phyloP scores from a whole-genome alignment of 2,329 filamentous ascomycete genomes.

The Aureobasidium sp. region DNA sequence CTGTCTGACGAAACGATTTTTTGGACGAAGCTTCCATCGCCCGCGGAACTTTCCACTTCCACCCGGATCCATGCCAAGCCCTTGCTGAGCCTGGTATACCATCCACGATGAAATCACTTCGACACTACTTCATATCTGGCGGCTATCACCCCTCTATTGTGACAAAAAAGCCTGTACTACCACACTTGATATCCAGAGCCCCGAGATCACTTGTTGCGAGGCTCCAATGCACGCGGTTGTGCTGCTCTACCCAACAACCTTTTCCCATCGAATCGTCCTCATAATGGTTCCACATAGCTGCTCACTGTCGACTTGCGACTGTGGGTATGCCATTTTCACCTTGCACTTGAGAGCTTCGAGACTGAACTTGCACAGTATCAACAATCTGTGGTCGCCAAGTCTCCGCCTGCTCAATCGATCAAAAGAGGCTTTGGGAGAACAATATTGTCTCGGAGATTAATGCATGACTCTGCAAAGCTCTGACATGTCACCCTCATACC shows the following conservation, averaged over 20 bases:
- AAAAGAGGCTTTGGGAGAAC: not conserved
- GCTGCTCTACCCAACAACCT: too few relatives aligned
- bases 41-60: slow-evolving; percentile 13
- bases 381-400: not conserved
- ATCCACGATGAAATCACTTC: not conserved
- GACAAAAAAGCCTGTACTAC: too few relatives aligned
- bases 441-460: not conserved
- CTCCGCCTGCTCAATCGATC: not conserved
- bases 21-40: not conserved
- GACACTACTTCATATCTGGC: too few relatives aligned
- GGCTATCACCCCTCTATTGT: too few relatives aligned
- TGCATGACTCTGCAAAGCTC: not conserved
- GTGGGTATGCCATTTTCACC: too few relatives aligned
- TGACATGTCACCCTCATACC: not conserved
- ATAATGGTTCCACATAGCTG: too few relatives aligned
- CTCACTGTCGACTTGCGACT: too few relatives aligned
- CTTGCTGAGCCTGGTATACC: not conserved
- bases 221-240: too few relatives aligned
- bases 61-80: slow-evolving; percentile 1
- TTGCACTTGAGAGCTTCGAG: not conserved
- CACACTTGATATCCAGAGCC: too few relatives aligned
- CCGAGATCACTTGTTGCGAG: too few relatives aligned
- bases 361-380: not conserved
- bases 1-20: slow-evolving; percentile 15
- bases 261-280: too few relatives aligned